Evolutionary conservation across 306 rosid species (phyloP).

Genomic region (Vigna angularis): DNA sequence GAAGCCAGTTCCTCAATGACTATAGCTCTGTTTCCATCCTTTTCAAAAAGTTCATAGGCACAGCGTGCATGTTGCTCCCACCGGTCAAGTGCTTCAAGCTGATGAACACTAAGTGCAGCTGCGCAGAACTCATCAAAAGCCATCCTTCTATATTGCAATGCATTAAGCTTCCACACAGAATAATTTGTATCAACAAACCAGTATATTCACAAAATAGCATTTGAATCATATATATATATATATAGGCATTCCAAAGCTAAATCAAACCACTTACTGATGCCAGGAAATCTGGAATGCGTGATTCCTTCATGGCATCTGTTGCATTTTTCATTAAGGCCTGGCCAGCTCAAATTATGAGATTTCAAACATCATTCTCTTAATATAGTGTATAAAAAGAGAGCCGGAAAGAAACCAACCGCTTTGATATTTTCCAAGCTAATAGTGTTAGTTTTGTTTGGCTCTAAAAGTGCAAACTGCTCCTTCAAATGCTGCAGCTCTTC

Average conservation of each 20-base stretch:
- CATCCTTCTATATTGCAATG: conserved; percentile 89
- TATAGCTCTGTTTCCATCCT: conserved; percentile 85
- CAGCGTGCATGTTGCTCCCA: conserved; percentile 95
- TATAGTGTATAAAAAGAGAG: conserved; percentile 17
- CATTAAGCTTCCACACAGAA: conserved; percentile 71
- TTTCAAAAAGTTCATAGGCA: conserved; percentile 85
- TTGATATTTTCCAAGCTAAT: conserved; percentile 85
- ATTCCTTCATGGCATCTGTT: conserved; percentile 95
- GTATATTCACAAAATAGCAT: conserved; percentile 13
- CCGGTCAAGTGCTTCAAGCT: conserved; percentile 76
- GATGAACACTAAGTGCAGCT: conserved; percentile 86
- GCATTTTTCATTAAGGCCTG: conserved; percentile 85
- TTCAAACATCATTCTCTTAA: conserved; percentile 32
- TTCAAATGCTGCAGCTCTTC: conserved; percentile 74
- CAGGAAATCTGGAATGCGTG: conserved; percentile 72
- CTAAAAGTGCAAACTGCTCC: conserved; percentile 77
- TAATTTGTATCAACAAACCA: conserved; percentile 23
- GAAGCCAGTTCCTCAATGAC: conserved; percentile 92
- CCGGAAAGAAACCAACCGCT: conserved; percentile 68
- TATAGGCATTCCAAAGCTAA: conserved; percentile 7
- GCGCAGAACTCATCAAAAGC: conserved; percentile 91
- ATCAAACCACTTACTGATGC: conserved; percentile 66
- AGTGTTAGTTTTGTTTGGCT: conserved; percentile 81
- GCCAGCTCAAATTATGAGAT: conserved; percentile 46
- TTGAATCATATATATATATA: background rate